These are phyloP conservation scores for Zelonia costaricensis DNA, from an alignment of 208 protist genomes.

Conservation along the genomic window DNA sequence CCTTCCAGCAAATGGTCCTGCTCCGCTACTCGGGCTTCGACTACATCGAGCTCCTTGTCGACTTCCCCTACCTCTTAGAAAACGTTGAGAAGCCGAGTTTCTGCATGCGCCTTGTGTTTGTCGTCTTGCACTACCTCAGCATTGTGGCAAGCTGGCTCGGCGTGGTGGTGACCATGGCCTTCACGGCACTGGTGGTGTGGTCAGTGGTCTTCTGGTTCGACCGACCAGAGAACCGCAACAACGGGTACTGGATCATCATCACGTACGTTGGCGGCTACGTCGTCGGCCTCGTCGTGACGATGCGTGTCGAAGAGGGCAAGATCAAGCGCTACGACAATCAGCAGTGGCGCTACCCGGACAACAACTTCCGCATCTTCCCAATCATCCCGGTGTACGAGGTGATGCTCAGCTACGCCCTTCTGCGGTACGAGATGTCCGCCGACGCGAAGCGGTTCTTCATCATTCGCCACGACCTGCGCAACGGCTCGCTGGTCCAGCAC, in stretches of 20 bases:
- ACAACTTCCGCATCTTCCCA: conserved; percentile 69
- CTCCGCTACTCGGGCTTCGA: conserved; percentile 83
- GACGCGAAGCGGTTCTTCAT: conserved; percentile 69
- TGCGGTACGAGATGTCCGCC: conserved; percentile 58
- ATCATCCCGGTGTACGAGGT: conserved; percentile 74
- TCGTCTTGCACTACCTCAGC: conserved; percentile 32
- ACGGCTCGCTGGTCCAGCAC: conserved; percentile 59
- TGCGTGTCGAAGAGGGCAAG: conserved; percentile 65
- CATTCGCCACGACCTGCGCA: conserved; percentile 84
- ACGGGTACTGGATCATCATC: conserved; percentile 80
- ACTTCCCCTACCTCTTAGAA: conserved; percentile 67
- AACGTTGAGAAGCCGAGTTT: conserved; percentile 32
- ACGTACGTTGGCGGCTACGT: conserved; percentile 78
- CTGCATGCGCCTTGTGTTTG: conserved; percentile 24
- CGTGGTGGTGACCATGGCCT: conserved; percentile 47
- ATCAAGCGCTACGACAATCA: conserved; percentile 69
- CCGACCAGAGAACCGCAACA: conserved; percentile 26
- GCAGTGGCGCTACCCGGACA: conserved; percentile 69
- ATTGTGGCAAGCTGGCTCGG: conserved; percentile 56
- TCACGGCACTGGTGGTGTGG: conserved; percentile 55
- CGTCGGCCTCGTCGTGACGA: conserved; percentile 56
- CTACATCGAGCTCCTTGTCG: conserved; percentile 73
- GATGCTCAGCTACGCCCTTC: conserved; percentile 54
- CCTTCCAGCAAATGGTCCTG: conserved; percentile 61
- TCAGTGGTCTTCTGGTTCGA: conserved; percentile 57